Evolutionary conservation across 2,329 filamentous ascomycete genomes (phyloP).

Genomic region (Myotisia sp.): DNA sequence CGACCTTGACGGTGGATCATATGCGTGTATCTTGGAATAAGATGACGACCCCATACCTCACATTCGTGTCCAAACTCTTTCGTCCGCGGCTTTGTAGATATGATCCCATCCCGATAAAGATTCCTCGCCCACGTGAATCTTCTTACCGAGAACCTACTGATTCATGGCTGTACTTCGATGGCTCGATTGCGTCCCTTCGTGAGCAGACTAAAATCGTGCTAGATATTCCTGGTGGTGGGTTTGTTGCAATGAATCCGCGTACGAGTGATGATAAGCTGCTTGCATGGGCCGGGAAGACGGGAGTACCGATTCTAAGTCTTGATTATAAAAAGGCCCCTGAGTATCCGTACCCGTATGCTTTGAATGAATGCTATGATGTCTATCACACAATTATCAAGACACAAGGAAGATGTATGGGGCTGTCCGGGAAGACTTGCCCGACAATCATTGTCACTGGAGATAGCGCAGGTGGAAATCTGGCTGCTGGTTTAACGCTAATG

Average conservation of each 20-base stretch:
- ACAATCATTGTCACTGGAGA: constrained; percentile 63
- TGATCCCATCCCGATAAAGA: constrained; percentile 67
- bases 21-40: constrained; percentile 93
- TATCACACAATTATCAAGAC: constrained; percentile 61
- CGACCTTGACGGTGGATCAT: constrained; percentile 77
- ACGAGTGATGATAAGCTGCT: constrained; percentile 89
- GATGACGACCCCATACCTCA: constrained; percentile 71
- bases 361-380: constrained; percentile 79
- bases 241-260: constrained; percentile 91
- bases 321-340: constrained; percentile 85
- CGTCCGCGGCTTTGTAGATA: constrained; percentile 69
- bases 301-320: constrained; percentile 75
- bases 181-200: constrained; percentile 61
- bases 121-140: constrained; percentile 64
- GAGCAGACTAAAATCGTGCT: constrained; percentile 66
- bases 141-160: constrained; percentile 70
- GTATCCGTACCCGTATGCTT: constrained; percentile 67
- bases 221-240: constrained; percentile 87
- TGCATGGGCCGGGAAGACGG: constrained; percentile 78
- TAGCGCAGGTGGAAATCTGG: constrained; percentile 69
- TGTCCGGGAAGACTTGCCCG: constrained; percentile 52
- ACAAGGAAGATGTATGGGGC: constrained; percentile 59
- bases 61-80: constrained; percentile 55
- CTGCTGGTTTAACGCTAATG: constrained; percentile 73
- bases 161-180: constrained; percentile 91